phyloP scores from a whole-genome alignment of 352 stramenopile species.

The Phytophthora cactorum region DNA sequence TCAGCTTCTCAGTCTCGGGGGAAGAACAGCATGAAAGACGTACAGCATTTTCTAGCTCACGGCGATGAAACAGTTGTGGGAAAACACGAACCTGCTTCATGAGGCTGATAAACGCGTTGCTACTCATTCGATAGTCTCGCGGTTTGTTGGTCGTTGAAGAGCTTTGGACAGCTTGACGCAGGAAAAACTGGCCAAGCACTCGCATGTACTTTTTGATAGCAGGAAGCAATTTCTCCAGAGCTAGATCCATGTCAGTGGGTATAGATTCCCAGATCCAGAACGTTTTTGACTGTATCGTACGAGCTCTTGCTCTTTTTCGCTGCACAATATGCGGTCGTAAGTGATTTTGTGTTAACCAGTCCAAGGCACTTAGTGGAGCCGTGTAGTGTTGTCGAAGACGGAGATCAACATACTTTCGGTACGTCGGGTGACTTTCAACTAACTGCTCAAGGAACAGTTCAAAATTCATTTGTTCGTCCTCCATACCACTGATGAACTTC shows the following conservation, averaged over 20 bases:
- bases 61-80: conserved; percentile 64
- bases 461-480: conserved; percentile 24
- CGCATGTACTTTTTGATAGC: conserved; percentile 50
- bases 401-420: conserved; percentile 15
- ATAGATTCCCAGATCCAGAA: conserved; percentile 38
- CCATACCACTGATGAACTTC: conserved; percentile 3
- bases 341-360: conserved; percentile 28
- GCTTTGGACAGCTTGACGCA: conserved; percentile 27
- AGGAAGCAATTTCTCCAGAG: conserved; percentile 44
- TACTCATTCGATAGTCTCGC: conserved; percentile 37
- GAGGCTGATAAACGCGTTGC: conserved; percentile 43
- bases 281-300: conserved; percentile 3
- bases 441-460: conserved; percentile 36
- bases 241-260: conserved; percentile 32
- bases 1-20: conserved; percentile 37
- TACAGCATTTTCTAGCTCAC: conserved; percentile 60
- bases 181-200: conserved; percentile 53
- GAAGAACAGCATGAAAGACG: conserved; percentile 37
- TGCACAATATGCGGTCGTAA: conserved; percentile 15
- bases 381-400: not conserved
- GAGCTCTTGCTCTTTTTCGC: conserved; percentile 8
- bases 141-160: conserved; percentile 19
- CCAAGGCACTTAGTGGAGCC: conserved; percentile 5
- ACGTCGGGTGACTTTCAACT: conserved; percentile 27
- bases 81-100: conserved; percentile 65